These are phyloP conservation scores for Ogataea minuta DNA, from an alignment of 805 yeast genomes.

Conservation along the genomic window DNA sequence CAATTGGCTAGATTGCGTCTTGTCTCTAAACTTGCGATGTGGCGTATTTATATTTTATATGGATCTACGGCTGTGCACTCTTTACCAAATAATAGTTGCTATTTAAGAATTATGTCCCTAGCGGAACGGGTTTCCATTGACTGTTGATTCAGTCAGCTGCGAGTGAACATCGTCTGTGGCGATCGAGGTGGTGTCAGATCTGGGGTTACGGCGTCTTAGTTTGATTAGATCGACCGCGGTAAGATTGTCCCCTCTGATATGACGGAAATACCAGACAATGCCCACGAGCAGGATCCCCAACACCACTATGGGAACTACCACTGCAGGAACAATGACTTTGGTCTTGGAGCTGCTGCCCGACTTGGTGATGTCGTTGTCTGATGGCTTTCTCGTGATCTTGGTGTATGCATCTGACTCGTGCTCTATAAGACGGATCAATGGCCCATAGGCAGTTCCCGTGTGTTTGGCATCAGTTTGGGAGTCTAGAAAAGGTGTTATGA, in stretches of 20 bases:
- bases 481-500: conserved; percentile 38
- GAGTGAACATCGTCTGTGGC: conserved; percentile 25
- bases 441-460: conserved; percentile 40
- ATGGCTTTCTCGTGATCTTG: conserved; percentile 38
- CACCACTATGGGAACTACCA: conserved; percentile 41
- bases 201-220: conserved; percentile 14
- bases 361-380: conserved; percentile 36
- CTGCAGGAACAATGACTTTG: conserved; percentile 41
- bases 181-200: conserved; percentile 20
- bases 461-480: conserved; percentile 36
- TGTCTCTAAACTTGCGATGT: conserved; percentile 12
- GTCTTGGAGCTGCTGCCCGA: conserved; percentile 22
- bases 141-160: conserved; percentile 10
- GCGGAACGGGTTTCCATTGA: conserved; percentile 5
- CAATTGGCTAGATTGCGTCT: not conserved
- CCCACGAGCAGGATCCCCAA: conserved; percentile 29
- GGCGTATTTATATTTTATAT: conserved; percentile 8
- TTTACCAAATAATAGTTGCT: conserved; percentile 2
- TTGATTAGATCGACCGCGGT: conserved; percentile 15
- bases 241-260: conserved; percentile 1
- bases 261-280: conserved; percentile 33
- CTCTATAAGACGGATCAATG: conserved; percentile 38
- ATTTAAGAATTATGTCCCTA: not conserved
- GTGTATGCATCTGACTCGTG: conserved; percentile 31
- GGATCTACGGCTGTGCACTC: conserved; percentile 14